phyloP scores from a whole-genome alignment of 495 filamentous ascomycete species.

The Penicillium paradoxum region DNA sequence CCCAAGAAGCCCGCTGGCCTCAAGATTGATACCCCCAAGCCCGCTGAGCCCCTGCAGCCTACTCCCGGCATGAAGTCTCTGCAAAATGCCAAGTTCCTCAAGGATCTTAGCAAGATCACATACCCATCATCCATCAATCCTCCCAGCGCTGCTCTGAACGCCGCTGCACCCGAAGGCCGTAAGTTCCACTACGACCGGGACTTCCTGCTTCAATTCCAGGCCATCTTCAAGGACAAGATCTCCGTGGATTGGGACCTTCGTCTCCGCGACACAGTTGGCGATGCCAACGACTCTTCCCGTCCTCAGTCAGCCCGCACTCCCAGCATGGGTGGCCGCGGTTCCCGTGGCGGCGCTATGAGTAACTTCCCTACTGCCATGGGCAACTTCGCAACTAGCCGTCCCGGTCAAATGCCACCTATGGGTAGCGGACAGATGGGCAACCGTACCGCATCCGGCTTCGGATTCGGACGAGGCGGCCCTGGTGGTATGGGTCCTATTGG shows the following conservation, averaged over 20 bases:
- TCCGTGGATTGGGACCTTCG: conserved; percentile 83
- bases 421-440: not conserved
- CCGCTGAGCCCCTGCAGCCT: conserved; percentile 82
- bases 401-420: conserved; percentile 5
- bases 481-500: conserved; percentile 48
- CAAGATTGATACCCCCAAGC: conserved; percentile 76
- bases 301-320: conserved; percentile 69
- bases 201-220: conserved; percentile 96
- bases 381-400: not conserved
- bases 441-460: not conserved
- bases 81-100: conserved; percentile 78
- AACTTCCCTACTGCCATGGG: conserved; percentile 41
- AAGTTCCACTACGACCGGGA: conserved; percentile 94
- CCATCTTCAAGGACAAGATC: conserved; percentile 91
- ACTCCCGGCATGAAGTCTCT: conserved; percentile 89
- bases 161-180: conserved; percentile 62
- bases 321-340: conserved; percentile 44
- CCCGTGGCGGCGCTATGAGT: conserved; percentile 60
- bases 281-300: conserved; percentile 60
- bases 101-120: conserved; percentile 57
- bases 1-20: conserved; percentile 74
- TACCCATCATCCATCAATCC: conserved; percentile 81
- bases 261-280: conserved; percentile 80
- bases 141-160: conserved; percentile 86
- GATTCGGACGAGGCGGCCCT: not conserved